These are phyloP conservation scores for Tylopilus sp. DNA, from an alignment of 768 basidiomycete genomes.

Conservation along the genomic window DNA sequence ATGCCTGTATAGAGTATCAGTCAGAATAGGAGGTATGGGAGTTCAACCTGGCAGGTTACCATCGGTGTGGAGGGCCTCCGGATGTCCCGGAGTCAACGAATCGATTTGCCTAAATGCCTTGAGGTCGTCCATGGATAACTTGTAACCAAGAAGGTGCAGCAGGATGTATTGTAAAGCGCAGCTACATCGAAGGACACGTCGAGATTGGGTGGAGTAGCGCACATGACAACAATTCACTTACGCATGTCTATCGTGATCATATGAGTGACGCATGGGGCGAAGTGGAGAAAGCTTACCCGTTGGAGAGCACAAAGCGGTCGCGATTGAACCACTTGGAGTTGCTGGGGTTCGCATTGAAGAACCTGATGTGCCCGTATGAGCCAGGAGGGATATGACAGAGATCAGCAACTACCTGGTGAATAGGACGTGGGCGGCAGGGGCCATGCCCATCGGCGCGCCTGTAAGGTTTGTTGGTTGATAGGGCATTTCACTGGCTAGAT, in stretches of 20 bases:
- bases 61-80: slow-evolving; percentile 70
- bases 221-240: slow-evolving; percentile 35
- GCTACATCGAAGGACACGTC: slow-evolving; percentile 36
- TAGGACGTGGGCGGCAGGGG: slow-evolving; percentile 76
- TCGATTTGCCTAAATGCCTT: slow-evolving; percentile 90
- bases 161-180: slow-evolving; percentile 93
- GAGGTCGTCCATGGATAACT: slow-evolving; percentile 88
- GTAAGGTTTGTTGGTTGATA: slow-evolving; percentile 8
- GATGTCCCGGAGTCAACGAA: slow-evolving; percentile 92
- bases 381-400: neutral
- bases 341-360: slow-evolving; percentile 86
- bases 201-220: neutral
- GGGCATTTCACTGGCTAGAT: neutral
- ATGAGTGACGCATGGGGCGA: slow-evolving; percentile 7
- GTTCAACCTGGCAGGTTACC: slow-evolving; percentile 36
- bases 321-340: slow-evolving; percentile 94
- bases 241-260: slow-evolving; percentile 56
- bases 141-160: slow-evolving; percentile 90
- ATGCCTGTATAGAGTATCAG: slow-evolving; percentile 42
- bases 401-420: slow-evolving; percentile 56
- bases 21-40: slow-evolving; percentile 8
- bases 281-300: slow-evolving; percentile 55
- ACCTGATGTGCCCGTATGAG: slow-evolving; percentile 39
- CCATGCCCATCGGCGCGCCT: slow-evolving; percentile 96
- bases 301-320: slow-evolving; percentile 95